phyloP scores from a whole-genome alignment of 73 alveolate genomes.

The Paraurostyla sp. region DNA sequence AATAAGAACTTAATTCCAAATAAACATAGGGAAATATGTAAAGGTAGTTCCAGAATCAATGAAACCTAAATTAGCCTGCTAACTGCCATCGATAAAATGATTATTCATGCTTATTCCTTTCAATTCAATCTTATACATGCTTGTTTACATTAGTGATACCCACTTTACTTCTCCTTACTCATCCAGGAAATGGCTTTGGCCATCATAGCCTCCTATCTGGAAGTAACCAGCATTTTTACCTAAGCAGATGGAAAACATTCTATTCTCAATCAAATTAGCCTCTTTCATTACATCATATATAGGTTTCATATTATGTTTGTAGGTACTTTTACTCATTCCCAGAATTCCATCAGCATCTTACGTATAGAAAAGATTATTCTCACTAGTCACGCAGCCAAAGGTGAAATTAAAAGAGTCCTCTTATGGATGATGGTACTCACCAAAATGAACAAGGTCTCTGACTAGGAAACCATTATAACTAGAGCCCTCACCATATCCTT shows the following conservation, averaged over 20 bases:
- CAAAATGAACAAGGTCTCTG: slow-evolving; percentile 82
- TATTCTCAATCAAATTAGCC: slow-evolving; percentile 55
- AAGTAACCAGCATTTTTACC: slow-evolving; percentile 93
- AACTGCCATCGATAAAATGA: slow-evolving; percentile 30
- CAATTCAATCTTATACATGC: not conserved
- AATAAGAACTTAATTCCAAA: not conserved
- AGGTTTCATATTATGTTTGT: slow-evolving; percentile 71
- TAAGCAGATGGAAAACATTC: slow-evolving; percentile 91
- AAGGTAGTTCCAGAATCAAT: slow-evolving; percentile 61
- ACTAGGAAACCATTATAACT: slow-evolving; percentile 84
- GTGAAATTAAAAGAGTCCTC: slow-evolving; percentile 70
- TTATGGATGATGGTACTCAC: slow-evolving; percentile 75
- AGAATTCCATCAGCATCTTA: slow-evolving; percentile 97
- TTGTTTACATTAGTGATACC: slow-evolving; percentile 5
- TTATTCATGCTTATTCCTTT: slow-evolving; percentile 48
- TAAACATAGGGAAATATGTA: slow-evolving; percentile 6
- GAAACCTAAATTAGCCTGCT: not conserved
- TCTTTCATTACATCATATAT: slow-evolving; percentile 70
- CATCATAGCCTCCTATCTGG: slow-evolving; percentile 86
- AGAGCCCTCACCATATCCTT: slow-evolving; percentile 93
- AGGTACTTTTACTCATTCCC: slow-evolving; percentile 85
- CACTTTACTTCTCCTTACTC: slow-evolving; percentile 27
- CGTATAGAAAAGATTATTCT: slow-evolving; percentile 88
- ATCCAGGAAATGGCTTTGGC: not conserved
- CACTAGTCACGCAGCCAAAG: slow-evolving; percentile 92